Evolutionary conservation across 2,329 filamentous ascomycete species (phyloP).

Genomic region (Cryphonectria parasitica): DNA sequence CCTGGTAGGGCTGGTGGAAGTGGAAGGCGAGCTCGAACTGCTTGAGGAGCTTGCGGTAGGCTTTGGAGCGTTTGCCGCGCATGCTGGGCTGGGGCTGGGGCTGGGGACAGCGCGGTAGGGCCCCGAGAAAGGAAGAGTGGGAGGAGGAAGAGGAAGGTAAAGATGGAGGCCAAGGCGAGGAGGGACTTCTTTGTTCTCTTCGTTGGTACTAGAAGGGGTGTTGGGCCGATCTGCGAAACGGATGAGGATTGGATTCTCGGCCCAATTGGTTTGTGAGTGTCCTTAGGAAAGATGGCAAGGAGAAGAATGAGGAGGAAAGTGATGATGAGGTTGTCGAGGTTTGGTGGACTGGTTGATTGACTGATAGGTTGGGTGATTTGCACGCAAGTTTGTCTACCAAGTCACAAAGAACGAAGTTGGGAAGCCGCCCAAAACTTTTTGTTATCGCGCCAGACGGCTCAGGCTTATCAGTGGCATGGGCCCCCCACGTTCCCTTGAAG

Average conservation of each 20-base stretch:
- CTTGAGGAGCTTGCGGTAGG: constrained; percentile 84
- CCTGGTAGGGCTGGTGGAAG: constrained; percentile 93
- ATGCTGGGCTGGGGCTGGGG: constrained; percentile 39
- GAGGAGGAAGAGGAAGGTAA: neutral
- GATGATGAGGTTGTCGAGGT: neutral
- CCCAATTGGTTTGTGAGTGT: neutral
- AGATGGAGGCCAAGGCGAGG: neutral
- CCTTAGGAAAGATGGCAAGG: neutral
- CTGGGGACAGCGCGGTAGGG: neutral
- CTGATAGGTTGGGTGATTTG: neutral
- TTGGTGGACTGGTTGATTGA: neutral
- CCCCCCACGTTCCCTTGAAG: neutral
- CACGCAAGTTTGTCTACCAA: neutral
- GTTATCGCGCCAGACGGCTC: neutral
- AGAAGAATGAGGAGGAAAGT: neutral
- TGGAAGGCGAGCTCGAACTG: constrained; percentile 86
- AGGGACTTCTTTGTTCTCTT: neutral
- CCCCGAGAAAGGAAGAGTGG: neutral
- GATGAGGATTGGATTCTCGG: neutral
- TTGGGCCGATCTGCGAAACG: neutral
- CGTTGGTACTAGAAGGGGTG: neutral
- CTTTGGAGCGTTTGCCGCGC: constrained; percentile 57
- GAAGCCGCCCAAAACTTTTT: constrained; percentile 3
- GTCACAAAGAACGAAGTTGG: neutral
- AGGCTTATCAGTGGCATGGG: neutral